Evolutionary conservation across 2,329 filamentous ascomycete genomes (phyloP).

Genomic region (Fusarium sp.): DNA sequence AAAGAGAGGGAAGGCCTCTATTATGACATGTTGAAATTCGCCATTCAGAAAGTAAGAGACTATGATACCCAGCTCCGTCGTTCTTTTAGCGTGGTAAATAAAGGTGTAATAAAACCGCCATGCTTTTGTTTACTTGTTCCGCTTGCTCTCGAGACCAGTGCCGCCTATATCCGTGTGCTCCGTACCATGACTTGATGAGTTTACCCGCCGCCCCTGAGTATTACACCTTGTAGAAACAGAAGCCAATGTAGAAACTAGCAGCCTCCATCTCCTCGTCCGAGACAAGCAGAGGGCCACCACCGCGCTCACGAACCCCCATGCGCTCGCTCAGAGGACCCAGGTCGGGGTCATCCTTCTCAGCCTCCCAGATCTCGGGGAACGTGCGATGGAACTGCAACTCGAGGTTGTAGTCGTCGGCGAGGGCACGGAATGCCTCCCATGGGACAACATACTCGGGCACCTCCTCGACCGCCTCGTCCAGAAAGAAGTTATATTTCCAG

Average conservation of each 20-base stretch:
- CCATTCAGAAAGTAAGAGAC: conserved; percentile 32
- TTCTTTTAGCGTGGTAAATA: conserved; percentile 28
- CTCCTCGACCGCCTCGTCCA: conserved; percentile 95
- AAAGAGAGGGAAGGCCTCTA: conserved; percentile 16
- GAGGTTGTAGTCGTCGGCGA: conserved; percentile 96
- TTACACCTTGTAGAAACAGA: conserved; percentile 96
- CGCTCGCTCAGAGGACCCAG: conserved; percentile 89
- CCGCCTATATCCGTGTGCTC: conserved; percentile 4
- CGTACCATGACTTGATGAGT: conserved; percentile 3
- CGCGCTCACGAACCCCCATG: conserved; percentile 89
- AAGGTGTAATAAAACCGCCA: conserved; percentile 32
- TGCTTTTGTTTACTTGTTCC: conserved; percentile 22
- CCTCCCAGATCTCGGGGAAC: conserved; percentile 91
- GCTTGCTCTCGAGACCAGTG: background rate
- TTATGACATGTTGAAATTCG: conserved; percentile 41
- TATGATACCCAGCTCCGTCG: conserved; percentile 50
- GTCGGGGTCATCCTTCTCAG: conserved; percentile 86
- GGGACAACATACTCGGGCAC: conserved; percentile 98
- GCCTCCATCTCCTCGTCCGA: conserved; percentile 92
- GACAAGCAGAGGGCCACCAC: conserved; percentile 75
- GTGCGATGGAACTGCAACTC: conserved; percentile 94
- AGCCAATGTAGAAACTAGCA: conserved; percentile 90
- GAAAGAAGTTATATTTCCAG: conserved; percentile 98
- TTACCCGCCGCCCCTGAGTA: background rate
- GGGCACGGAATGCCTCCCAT: conserved; percentile 95